Evolutionary conservation across 768 basidiomycete species (phyloP).

Genomic region (Sarcodon sp.): DNA sequence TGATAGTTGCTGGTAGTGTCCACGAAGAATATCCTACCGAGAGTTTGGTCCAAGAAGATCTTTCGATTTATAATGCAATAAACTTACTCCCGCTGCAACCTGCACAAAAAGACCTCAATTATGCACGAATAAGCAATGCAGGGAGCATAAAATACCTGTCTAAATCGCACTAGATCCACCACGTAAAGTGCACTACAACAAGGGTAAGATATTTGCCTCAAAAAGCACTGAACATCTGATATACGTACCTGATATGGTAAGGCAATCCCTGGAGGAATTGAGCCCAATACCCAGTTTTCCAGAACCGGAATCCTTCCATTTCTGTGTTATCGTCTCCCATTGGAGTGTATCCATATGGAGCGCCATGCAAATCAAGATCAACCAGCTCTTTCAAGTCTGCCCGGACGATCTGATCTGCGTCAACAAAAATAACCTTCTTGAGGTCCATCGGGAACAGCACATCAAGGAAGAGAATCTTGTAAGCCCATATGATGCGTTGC

Average conservation of each 20-base stretch:
- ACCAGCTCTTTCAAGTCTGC: slow-evolving; percentile 92
- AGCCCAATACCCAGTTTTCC: slow-evolving; percentile 96
- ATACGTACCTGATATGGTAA: slow-evolving; percentile 85
- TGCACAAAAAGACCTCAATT: slow-evolving; percentile 9
- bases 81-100: slow-evolving; percentile 46
- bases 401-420: slow-evolving; percentile 95
- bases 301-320: slow-evolving; percentile 98
- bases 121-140: not conserved
- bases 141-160: slow-evolving; percentile 43
- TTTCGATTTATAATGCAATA: not conserved
- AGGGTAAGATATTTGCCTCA: not conserved
- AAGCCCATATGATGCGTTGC: slow-evolving; percentile 97
- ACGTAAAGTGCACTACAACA: slow-evolving; percentile 79
- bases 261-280: slow-evolving; percentile 74
- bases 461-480: slow-evolving; percentile 98
- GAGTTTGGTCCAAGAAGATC: not conserved
- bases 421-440: slow-evolving; percentile 98
- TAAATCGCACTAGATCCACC: slow-evolving; percentile 89
- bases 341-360: slow-evolving; percentile 91
- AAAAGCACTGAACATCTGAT: not conserved
- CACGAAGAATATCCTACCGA: slow-evolving; percentile 69
- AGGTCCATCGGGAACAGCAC: slow-evolving; percentile 98
- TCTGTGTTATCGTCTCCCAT: slow-evolving; percentile 94
- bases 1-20: slow-evolving; percentile 87
- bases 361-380: slow-evolving; percentile 85